These are phyloP conservation scores for Verticillium isaacii DNA, from an alignment of 2,329 filamentous ascomycete genomes.

Conservation along the genomic window DNA sequence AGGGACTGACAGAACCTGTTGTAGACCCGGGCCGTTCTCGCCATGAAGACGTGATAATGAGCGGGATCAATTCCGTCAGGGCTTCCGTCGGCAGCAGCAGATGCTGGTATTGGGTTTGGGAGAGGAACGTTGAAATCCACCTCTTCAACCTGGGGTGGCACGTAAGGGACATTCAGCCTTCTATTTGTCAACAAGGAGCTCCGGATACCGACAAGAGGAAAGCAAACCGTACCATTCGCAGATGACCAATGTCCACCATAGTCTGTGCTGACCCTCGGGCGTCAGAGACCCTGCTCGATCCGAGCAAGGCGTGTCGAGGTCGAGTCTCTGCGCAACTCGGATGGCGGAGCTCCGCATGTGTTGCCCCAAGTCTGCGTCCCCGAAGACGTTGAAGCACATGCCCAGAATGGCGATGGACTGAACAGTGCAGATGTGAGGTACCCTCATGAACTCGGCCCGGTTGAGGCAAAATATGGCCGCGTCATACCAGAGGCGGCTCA, in stretches of 20 bases:
- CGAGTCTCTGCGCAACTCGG: slow-evolving; percentile 9
- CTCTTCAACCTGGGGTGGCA: slow-evolving; percentile 4
- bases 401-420: slow-evolving; percentile 14
- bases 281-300: neutral
- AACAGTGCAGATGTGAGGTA: slow-evolving; percentile 5
- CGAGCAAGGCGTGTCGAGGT: slow-evolving; percentile 3
- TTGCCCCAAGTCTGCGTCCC: slow-evolving; percentile 6
- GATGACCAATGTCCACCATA: slow-evolving; percentile 11
- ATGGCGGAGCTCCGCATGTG: slow-evolving; percentile 13
- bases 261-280: slow-evolving; percentile 3
- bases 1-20: slow-evolving; percentile 6
- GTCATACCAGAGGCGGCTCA: slow-evolving; percentile 11
- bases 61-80: neutral
- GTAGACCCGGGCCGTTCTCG: slow-evolving; percentile 6
- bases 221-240: slow-evolving; percentile 6
- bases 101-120: neutral
- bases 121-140: slow-evolving; percentile 5
- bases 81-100: neutral
- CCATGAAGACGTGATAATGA: slow-evolving; percentile 11
- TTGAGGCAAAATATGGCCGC: slow-evolving; percentile 12
- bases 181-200: neutral
- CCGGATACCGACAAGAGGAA: no score
- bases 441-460: slow-evolving; percentile 10
- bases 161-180: slow-evolving; percentile 7
- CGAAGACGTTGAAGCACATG: slow-evolving; percentile 13